Evolutionary conservation across 2,329 filamentous ascomycete genomes (phyloP).

Genomic region (Aspergillus sergii): DNA sequence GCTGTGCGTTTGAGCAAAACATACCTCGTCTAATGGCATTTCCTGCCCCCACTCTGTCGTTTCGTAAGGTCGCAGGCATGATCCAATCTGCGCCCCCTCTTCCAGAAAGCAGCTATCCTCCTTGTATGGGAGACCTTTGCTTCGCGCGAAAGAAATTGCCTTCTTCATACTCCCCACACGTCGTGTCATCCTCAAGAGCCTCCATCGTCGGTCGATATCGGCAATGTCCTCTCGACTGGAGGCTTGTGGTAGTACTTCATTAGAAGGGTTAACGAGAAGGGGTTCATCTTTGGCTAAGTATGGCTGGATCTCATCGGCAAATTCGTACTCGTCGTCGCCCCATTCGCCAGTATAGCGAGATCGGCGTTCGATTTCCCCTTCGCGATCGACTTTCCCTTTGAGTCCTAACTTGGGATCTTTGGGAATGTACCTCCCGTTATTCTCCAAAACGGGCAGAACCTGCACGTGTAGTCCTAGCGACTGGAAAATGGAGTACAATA

Average conservation of each 20-base stretch:
- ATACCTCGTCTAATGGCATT: neutral
- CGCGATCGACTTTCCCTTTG: neutral
- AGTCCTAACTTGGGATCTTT: neutral
- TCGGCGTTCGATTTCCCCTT: neutral
- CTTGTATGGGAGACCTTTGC: neutral
- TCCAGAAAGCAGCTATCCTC: neutral
- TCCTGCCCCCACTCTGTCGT: neutral
- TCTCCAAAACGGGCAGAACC: slow-evolving; percentile 33
- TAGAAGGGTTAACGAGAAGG: neutral
- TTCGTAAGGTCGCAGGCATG: neutral
- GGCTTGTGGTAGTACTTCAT: neutral
- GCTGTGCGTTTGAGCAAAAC: neutral
- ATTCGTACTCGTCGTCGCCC: neutral
- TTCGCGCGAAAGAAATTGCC: neutral
- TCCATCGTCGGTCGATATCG: neutral
- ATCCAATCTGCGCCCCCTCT: neutral
- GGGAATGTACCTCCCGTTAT: neutral
- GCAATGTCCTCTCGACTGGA: neutral
- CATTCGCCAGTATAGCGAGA: neutral
- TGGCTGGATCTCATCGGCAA: neutral
- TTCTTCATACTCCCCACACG: neutral
- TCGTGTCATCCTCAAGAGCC: neutral
- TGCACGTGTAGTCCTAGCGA: slow-evolving; percentile 34
- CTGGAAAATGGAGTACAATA: slow-evolving; percentile 42
- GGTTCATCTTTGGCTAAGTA: neutral